These are phyloP conservation scores for Rubia peregrina DNA, from an alignment of 305 asterid species.

Conservation along the genomic window DNA sequence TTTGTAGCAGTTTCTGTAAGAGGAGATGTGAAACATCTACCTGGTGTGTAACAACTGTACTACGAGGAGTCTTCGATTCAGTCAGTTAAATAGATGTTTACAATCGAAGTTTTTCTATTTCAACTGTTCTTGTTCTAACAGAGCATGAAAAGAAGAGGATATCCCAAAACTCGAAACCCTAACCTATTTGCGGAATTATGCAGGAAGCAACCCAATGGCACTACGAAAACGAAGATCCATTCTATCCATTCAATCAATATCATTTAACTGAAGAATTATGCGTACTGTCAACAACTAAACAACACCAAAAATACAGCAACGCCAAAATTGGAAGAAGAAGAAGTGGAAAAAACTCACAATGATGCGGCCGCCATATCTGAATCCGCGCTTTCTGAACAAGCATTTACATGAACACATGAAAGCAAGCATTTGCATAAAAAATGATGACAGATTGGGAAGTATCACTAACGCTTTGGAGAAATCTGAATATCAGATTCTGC, in stretches of 20 bases:
- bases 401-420: neutral
- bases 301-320: neutral
- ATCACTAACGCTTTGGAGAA: slow-evolving; percentile 55
- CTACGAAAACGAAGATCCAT: neutral
- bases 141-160: neutral
- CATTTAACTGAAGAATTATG: neutral
- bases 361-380: slow-evolving; percentile 71
- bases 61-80: neutral
- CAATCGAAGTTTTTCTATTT: neutral
- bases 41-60: neutral
- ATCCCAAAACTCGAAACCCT: neutral
- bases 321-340: too few relatives aligned
- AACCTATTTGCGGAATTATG: neutral
- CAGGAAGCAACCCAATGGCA: neutral
- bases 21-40: slow-evolving; percentile 1
- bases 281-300: neutral
- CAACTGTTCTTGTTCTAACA: neutral
- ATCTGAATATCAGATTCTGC: slow-evolving; percentile 63
- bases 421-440: neutral
- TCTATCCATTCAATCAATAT: neutral
- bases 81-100: neutral
- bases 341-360: slow-evolving; percentile 28
- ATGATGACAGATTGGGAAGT: neutral
- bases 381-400: slow-evolving; percentile 54
- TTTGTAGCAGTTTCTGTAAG: neutral